Percentiles rank a stretch among this genome's conserved stretches.
Evolutionary conservation across 1,139 yeast genomes (phyloP).

Genomic region (Pichia inconspicua): DNA sequence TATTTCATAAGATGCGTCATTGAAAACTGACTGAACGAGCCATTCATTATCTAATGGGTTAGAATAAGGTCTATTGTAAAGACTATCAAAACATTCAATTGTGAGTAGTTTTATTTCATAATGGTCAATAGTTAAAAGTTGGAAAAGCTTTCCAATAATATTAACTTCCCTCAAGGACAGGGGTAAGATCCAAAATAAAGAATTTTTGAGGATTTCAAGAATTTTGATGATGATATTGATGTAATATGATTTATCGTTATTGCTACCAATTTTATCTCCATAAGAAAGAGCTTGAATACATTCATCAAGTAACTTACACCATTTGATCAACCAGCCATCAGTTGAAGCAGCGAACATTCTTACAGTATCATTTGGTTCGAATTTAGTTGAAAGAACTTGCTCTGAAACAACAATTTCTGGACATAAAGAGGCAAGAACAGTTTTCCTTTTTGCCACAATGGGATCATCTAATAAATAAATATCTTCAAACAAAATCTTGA

Average conservation of each 20-base stretch:
- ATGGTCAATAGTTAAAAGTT: constrained; percentile 52
- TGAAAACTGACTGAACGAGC: constrained; percentile 64
- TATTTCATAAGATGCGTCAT: constrained; percentile 61
- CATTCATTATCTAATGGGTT: constrained; percentile 67
- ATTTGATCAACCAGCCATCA: constrained; percentile 82
- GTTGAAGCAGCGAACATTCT: constrained; percentile 52
- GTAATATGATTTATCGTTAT: constrained; percentile 4
- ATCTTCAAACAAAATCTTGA: constrained; percentile 87
- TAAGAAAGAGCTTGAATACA: constrained; percentile 30
- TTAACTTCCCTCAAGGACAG: constrained; percentile 61
- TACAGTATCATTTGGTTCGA: constrained; percentile 63
- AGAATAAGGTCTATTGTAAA: constrained; percentile 75
- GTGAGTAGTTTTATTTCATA: constrained; percentile 73
- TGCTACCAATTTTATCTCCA: neutral
- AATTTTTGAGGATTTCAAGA: constrained; percentile 77
- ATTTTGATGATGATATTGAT: constrained; percentile 51
- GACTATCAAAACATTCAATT: constrained; percentile 81
- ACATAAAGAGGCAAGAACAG: constrained; percentile 73
- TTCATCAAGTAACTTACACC: constrained; percentile 61
- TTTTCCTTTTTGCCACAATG: constrained; percentile 71
- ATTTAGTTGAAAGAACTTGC: constrained; percentile 52
- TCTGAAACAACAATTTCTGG: constrained; percentile 76
- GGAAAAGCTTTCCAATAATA: constrained; percentile 56
- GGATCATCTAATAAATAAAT: constrained; percentile 90
- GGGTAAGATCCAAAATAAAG: constrained; percentile 87